Percentiles rank a stretch among this genome's conserved stretches.
Evolutionary conservation across 2,329 filamentous ascomycete species (phyloP).

Genomic region (Bipolaris zeicola): DNA sequence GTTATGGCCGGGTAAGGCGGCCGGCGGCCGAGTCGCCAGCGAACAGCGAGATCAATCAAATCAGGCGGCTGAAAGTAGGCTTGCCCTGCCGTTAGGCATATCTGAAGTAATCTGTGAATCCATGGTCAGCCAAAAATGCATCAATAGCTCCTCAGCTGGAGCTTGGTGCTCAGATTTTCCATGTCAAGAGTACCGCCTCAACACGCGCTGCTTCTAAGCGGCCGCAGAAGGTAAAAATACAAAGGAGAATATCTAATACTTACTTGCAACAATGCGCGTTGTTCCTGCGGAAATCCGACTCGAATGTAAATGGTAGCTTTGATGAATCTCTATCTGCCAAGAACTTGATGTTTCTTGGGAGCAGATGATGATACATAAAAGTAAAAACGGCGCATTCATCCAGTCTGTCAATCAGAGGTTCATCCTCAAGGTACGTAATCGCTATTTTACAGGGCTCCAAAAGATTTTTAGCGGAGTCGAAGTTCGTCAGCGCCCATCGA

Average conservation of each 20-base stretch:
- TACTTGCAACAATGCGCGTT: constrained; percentile 8
- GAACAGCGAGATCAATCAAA: constrained; percentile 30
- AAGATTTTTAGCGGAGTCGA: constrained; percentile 8
- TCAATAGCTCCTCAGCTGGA: neutral
- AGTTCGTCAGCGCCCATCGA: constrained; percentile 31
- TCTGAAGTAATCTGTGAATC: constrained; percentile 17
- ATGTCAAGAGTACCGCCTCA: neutral
- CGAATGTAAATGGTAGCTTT: constrained; percentile 28
- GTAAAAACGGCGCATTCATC: constrained; percentile 27
- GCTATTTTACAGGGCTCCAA: neutral
- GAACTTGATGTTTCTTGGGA: constrained; percentile 22
- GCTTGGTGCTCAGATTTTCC: neutral
- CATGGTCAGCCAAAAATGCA: neutral
- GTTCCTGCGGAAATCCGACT: constrained; percentile 9
- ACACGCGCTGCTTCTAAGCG: neutral
- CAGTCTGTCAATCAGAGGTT: constrained; percentile 23
- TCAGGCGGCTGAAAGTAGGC: constrained; percentile 35
- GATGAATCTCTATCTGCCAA: constrained; percentile 22
- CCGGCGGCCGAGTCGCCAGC: constrained; percentile 12
- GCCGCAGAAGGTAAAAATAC: neutral
- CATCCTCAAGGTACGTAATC: neutral
- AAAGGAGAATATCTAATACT: constrained; percentile 11
- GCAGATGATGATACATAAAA: constrained; percentile 35
- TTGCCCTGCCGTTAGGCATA: constrained; percentile 27
- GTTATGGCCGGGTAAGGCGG: constrained; percentile 20